phyloP scores from a whole-genome alignment of 1,139 yeast genomes.

The Tardiomyces digboiensis region DNA sequence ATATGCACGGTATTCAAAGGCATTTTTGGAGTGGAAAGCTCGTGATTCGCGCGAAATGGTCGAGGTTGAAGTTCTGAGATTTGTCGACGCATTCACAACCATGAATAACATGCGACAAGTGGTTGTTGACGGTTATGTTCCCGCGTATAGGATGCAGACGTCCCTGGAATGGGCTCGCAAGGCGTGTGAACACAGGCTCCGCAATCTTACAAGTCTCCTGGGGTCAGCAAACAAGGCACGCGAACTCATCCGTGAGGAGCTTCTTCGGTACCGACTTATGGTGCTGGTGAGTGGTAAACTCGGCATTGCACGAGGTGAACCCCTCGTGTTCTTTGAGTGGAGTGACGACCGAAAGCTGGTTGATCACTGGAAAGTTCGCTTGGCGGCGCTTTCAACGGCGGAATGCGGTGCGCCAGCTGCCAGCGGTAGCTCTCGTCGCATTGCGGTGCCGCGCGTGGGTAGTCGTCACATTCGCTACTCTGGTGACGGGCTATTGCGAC shows the following conservation, averaged over 20 bases:
- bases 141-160: background rate
- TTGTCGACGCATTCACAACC: constrained; percentile 4
- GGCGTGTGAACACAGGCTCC: background rate
- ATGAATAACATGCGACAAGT: constrained; percentile 6
- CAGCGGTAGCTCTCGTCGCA: background rate
- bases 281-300: background rate
- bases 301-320: background rate
- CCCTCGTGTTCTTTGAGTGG: background rate
- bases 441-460: background rate
- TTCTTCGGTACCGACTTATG: background rate
- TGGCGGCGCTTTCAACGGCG: background rate
- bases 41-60: constrained; percentile 12
- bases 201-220: background rate
- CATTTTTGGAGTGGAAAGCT: constrained; percentile 15
- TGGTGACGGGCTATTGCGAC: background rate
- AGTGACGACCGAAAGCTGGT: constrained; percentile 1
- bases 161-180: background rate
- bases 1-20: constrained; percentile 12
- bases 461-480: background rate
- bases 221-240: background rate
- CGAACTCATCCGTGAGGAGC: background rate
- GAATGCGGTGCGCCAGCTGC: background rate
- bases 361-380: background rate
- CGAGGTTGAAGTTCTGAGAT: constrained; percentile 7
- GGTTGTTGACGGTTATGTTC: constrained; percentile 1